phyloP scores from a whole-genome alignment of 345 rosid genomes.

The Hypericum perforatum region DNA sequence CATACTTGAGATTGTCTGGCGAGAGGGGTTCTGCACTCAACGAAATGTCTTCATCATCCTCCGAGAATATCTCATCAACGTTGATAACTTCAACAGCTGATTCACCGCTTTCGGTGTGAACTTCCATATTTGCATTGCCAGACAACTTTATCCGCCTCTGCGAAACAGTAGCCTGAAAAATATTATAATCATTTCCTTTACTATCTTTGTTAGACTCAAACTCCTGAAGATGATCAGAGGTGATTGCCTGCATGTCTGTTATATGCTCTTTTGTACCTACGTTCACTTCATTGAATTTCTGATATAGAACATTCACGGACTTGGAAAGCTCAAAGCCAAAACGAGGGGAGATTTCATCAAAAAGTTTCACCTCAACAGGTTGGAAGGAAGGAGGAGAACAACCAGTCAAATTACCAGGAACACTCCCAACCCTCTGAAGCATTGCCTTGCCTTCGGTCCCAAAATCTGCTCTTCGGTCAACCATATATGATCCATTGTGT shows the following conservation, averaged over 20 bases:
- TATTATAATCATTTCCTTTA: slow-evolving; percentile 23
- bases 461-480: slow-evolving; percentile 11
- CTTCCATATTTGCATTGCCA: slow-evolving; percentile 20
- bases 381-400: slow-evolving; percentile 17
- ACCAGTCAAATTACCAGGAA: slow-evolving; percentile 30
- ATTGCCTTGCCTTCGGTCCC: slow-evolving; percentile 16
- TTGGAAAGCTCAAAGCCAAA: slow-evolving; percentile 49
- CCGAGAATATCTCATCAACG: slow-evolving; percentile 27
- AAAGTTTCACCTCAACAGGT: slow-evolving; percentile 32
- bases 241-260: slow-evolving; percentile 17
- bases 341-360: slow-evolving; percentile 29
- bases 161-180: slow-evolving; percentile 27
- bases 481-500: slow-evolving; percentile 12
- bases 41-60: slow-evolving; percentile 14
- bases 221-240: slow-evolving; percentile 14
- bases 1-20: neutral
- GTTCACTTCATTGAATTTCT: slow-evolving; percentile 46
- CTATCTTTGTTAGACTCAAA: slow-evolving; percentile 13
- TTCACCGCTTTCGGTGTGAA: slow-evolving; percentile 8
- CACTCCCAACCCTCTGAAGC: slow-evolving; percentile 40
- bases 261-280: slow-evolving; percentile 21
- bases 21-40: slow-evolving; percentile 10
- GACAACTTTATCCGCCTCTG: slow-evolving; percentile 44
- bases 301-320: slow-evolving; percentile 49
- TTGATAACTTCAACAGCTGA: slow-evolving; percentile 30